Percentiles rank a stretch among this genome's conserved stretches.
Evolutionary conservation across 1,284 basidiomycete species (phyloP).

Genomic region (Sphagnurus paluster): DNA sequence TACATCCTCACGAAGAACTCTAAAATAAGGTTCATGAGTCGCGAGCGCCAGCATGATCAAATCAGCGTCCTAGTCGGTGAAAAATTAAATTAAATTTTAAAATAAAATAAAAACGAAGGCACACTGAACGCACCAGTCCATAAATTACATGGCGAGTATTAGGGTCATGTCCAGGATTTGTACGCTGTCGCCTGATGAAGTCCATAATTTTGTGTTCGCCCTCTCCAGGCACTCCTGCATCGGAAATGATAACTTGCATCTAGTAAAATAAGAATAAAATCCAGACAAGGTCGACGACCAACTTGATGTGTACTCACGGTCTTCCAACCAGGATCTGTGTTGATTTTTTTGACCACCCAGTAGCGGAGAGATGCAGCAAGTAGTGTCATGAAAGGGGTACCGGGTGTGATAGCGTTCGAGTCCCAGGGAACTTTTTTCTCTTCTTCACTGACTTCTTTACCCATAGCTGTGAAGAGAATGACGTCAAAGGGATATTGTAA

Average conservation of each 20-base stretch:
- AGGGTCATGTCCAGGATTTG: constrained; percentile 87
- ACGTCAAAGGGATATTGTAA: neutral
- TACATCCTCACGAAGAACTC: constrained; percentile 97
- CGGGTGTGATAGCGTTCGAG: constrained; percentile 97
- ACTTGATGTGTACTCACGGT: constrained; percentile 50
- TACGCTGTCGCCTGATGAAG: constrained; percentile 89
- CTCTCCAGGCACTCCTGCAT: constrained; percentile 96
- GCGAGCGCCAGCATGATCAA: constrained; percentile 98
- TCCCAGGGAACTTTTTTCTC: constrained; percentile 93
- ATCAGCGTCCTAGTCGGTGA: constrained; percentile 99
- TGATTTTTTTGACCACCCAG: constrained; percentile 97
- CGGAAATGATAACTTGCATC: constrained; percentile 96
- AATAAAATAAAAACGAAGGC: too few relatives aligned
- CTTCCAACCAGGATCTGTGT: constrained; percentile 95
- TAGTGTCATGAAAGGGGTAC: constrained; percentile 98
- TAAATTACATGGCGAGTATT: constrained; percentile 98
- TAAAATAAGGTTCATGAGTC: constrained; percentile 97
- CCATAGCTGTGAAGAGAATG: constrained; percentile 67
- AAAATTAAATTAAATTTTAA: too few relatives aligned
- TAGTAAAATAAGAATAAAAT: constrained; percentile 27
- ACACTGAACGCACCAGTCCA: constrained; percentile 82
- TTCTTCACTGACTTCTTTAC: constrained; percentile 84
- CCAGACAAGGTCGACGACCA: neutral
- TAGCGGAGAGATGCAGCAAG: constrained; percentile 89
- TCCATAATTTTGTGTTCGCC: constrained; percentile 99